Base-by-base conservation (phyloP, 495 filamentous ascomycete species). In the Evernia prunastri region DNA sequence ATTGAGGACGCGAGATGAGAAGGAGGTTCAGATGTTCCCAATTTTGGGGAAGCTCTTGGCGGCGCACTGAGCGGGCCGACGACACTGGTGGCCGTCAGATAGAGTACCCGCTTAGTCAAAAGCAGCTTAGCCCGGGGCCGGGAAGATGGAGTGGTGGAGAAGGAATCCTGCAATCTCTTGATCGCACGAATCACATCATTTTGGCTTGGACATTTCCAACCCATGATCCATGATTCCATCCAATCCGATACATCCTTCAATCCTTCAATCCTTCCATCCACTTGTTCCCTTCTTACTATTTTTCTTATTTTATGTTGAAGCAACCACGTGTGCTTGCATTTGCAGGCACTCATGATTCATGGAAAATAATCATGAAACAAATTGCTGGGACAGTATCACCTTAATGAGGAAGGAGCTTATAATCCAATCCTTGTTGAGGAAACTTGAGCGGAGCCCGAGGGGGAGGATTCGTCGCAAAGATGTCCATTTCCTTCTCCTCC, bases 281-380 rank as follows among this genome's bases (percentile, higher is more conserved):
- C 17, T 20, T 8, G 11, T 42, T 15, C 17, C 17, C 39, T 42
- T 42, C 39, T 42, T n/a, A n/a, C n/a, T n/a, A n/a, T n/a, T n/a
- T 8, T 2, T 23, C n/a, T 23, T 47, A 23, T 47, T 23, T 1
- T 43, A 20, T 18, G 20, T 10, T 47, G n/a, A 15, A 1, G 25
- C n/a, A n/a, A 53, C 49, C 25, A 53, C 49, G 49, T 53, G 49
- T 53, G 27, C 7, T 31, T 53, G 49, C 49, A 31, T 53, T 53
- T 29, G 49, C 49, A n/a, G n/a, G n/a, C n/a, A n/a, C n/a, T n/a
- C n/a, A n/a, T n/a, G n/a, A n/a, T n/a, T n/a, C n/a, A n/a, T n/a
- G n/a, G n/a, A n/a, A n/a, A n/a, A n/a, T n/a, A n/a, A n/a, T n/a
- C n/a, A 53, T 53, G 11, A 29, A 53, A 15, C 27, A 31, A 17